Percentiles rank a stretch among this genome's conserved stretches.
Conservation (phyloP, 1,139 yeast genomes). For the Arxiozyma bovina region DNA sequence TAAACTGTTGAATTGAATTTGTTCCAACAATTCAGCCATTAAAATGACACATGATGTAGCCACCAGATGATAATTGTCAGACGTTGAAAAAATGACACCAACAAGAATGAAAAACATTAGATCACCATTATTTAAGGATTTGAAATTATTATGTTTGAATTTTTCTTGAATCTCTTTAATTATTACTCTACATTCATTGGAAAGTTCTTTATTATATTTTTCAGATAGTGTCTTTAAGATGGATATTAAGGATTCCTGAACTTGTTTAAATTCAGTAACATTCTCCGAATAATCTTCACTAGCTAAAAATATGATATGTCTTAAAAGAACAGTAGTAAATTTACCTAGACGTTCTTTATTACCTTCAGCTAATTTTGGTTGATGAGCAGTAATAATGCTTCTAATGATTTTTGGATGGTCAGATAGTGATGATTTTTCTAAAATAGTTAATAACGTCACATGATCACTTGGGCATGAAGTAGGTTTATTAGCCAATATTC, state of each 20-base stretch:
- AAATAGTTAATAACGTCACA: conserved; percentile 39
- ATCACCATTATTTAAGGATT: conserved; percentile 35
- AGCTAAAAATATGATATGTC: conserved; percentile 49
- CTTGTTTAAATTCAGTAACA: conserved; percentile 22
- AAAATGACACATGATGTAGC: conserved; percentile 75
- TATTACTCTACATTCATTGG: conserved; percentile 45
- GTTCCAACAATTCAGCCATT: conserved; percentile 61
- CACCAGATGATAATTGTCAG: conserved; percentile 89
- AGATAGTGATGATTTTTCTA: conserved; percentile 34
- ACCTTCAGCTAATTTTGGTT: conserved; percentile 72
- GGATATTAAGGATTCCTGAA: conserved; percentile 41
- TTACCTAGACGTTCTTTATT: conserved; percentile 66
- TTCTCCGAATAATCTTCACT: conserved; percentile 31
- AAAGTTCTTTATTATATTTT: conserved; percentile 54
- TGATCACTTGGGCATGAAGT: conserved; percentile 51
- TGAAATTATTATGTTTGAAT: conserved; percentile 28
- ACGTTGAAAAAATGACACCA: conserved; percentile 79
- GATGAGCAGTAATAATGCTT: conserved; percentile 51
- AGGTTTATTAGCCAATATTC: conserved; percentile 3
- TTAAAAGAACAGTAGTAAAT: conserved; percentile 57
- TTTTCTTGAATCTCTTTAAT: conserved; percentile 43
- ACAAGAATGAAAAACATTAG: conserved; percentile 58
- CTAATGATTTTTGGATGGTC: conserved; percentile 45
- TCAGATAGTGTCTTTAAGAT: conserved; percentile 55
- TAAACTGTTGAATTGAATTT: conserved; percentile 35